phyloP scores from a whole-genome alignment of 225 moss, liverwort and hornwort species.

The Neckera pumila region DNA sequence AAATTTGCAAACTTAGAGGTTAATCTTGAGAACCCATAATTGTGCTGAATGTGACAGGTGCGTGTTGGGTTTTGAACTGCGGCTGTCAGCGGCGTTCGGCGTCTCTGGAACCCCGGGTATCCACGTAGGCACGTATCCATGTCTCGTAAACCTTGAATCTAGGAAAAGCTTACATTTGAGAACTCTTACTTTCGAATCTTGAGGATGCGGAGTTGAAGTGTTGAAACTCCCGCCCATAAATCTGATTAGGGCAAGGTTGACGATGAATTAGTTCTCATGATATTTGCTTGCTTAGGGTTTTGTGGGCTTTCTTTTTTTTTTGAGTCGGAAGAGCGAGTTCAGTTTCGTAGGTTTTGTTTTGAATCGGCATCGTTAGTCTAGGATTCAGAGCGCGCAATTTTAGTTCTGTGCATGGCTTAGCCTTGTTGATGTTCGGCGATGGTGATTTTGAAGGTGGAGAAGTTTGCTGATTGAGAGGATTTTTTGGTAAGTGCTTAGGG shows the following conservation, averaged over 20 bases:
- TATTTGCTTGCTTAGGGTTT: not conserved
- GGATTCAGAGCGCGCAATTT: not conserved
- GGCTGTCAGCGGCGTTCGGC: conserved; percentile 4
- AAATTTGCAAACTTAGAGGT: not conserved
- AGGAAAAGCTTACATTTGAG: rapidly evolving
- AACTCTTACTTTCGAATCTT: no score
- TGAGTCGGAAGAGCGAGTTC: no score
- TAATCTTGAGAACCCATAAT: not conserved
- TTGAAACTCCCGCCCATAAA: not conserved
- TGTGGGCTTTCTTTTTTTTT: no score
- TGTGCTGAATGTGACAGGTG: not conserved
- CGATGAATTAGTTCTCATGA: not conserved
- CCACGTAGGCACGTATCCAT: not conserved
- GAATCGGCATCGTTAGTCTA: not conserved
- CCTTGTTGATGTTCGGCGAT: not conserved
- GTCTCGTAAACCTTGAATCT: not conserved
- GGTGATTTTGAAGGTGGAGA: not conserved
- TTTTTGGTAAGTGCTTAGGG: not conserved
- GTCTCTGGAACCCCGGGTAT: not conserved
- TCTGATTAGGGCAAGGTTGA: not conserved
- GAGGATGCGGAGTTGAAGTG: not conserved
- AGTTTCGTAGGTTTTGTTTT: not conserved
- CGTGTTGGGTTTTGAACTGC: not conserved
- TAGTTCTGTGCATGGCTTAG: not conserved
- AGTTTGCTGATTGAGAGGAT: not conserved